Base-by-base conservation (phyloP, 371 early-diverging fungal species). In the Catenaria anguillulae region DNA sequence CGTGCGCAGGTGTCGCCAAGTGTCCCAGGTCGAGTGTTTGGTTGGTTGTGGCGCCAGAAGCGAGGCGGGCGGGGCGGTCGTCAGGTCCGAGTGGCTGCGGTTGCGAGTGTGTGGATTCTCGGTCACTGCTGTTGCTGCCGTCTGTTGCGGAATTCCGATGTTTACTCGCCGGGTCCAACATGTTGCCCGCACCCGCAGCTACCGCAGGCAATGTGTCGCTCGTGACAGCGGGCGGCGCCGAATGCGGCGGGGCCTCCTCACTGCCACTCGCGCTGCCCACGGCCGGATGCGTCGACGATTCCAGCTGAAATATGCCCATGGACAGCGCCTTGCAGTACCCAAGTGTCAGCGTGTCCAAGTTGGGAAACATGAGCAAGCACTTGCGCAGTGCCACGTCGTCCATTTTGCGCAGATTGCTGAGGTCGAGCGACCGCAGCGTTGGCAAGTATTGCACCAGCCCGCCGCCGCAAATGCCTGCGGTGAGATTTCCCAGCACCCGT, bases 261-360 rank as follows among this genome's bases (percentile, higher is more conserved):
- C 37, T 37, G n/a, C n/a, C n/a, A n/a, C n/a, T n/a, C n/a, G n/a
- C n/a, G n/a, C n/a, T n/a, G n/a, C n/a, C n/a, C n/a, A n/a, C n/a
- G n/a, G n/a, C n/a, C n/a, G n/a, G n/a, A n/a, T n/a, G n/a, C n/a
- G n/a, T n/a, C n/a, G n/a, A n/a, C n/a, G n/a, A n/a, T 24, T 58
- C 40, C n/a, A 33, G 26, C 29, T 3, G 36, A n/a, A 64, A 54
- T 10, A 81, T 72, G 64, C 66, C 70, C 62, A 84, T 82, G 0
- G 83, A 75, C 37, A 90, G 59, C 60, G 81, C 82, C 71, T 90
- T 90, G 74, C 90, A 89, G 62, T 88, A 90, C 0, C 84, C 79
- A 1, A 89, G 61, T 0, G 73, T 71, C 17, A 78, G 55, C 23
- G 58, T 43, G 6, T 64, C 56, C 34, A 75, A 55, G 12, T 65